These are phyloP conservation scores for Noccaea bulbosa DNA, from an alignment of 345 rosid species.

Conservation along the genomic window DNA sequence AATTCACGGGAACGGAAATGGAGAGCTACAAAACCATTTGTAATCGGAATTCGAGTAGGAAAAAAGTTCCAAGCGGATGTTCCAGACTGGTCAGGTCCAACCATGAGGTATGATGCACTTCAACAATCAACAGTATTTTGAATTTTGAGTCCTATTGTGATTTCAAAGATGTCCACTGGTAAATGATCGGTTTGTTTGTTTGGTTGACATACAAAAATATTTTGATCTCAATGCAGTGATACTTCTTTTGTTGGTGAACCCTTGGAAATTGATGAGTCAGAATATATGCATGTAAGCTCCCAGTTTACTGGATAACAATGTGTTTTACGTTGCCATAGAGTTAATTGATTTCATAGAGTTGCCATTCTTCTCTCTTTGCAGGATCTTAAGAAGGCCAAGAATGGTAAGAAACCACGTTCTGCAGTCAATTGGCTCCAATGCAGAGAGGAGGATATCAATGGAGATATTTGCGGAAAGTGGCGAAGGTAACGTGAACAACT, in stretches of 20 bases:
- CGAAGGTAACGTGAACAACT: constrained; percentile 66
- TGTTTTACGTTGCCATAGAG: constrained; percentile 19
- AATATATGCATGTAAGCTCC: constrained; percentile 56
- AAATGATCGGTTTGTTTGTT: constrained; percentile 15
- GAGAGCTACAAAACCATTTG: constrained; percentile 61
- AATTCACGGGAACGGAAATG: constrained; percentile 45
- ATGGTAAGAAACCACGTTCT: constrained; percentile 44
- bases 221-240: constrained; percentile 59
- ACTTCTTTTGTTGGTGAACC: constrained; percentile 52
- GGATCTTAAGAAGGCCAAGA: constrained; percentile 49
- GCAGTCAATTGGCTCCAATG: constrained; percentile 96
- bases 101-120: constrained; percentile 50
- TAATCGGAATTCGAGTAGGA: constrained; percentile 61
- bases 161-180: constrained; percentile 21
- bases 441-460: constrained; percentile 53
- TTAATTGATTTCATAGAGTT: constrained; percentile 19
- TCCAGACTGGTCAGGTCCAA: constrained; percentile 83
- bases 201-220: constrained; percentile 9
- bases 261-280: constrained; percentile 50
- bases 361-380: constrained; percentile 40
- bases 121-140: constrained; percentile 22
- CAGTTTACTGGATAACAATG: constrained; percentile 19
- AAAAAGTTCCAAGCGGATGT: constrained; percentile 91
- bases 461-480: constrained; percentile 93
- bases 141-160: constrained; percentile 19